These are phyloP conservation scores for Nicotiana otophora DNA, from an alignment of 257 asterid genomes.

Conservation along the genomic window DNA sequence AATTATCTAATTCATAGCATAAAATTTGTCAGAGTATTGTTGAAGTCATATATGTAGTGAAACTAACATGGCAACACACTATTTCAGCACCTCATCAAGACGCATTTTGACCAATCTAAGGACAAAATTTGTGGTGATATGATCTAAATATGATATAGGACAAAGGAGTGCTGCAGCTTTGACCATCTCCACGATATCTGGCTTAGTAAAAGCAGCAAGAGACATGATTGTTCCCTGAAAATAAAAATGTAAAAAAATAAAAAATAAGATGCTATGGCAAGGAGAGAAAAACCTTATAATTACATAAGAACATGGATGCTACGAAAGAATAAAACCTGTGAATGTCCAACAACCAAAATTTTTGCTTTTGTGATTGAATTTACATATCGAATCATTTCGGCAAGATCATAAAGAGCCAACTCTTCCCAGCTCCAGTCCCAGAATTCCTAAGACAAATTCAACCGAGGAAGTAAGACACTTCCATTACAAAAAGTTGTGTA, in stretches of 20 bases:
- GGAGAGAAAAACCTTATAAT: neutral
- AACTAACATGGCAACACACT: slow-evolving; percentile 5
- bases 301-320: neutral
- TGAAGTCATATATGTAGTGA: slow-evolving; percentile 7
- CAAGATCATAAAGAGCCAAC: slow-evolving; percentile 76
- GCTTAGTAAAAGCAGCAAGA: slow-evolving; percentile 89
- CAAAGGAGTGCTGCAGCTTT: slow-evolving; percentile 94
- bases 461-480: neutral
- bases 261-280: slow-evolving; percentile 6
- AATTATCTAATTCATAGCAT: slow-evolving; percentile 42
- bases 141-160: slow-evolving; percentile 86
- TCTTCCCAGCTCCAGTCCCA: slow-evolving; percentile 99
- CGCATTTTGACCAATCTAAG: slow-evolving; percentile 65
- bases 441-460: slow-evolving; percentile 51
- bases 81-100: slow-evolving; percentile 66
- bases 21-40: slow-evolving; percentile 13
- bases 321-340: slow-evolving; percentile 59
- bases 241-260: slow-evolving; percentile 14
- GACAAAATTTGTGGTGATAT: slow-evolving; percentile 58
- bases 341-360: slow-evolving; percentile 81
- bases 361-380: slow-evolving; percentile 54
- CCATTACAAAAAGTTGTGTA: neutral
- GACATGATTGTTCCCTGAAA: slow-evolving; percentile 93
- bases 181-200: slow-evolving; percentile 71
- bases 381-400: slow-evolving; percentile 69